Evolutionary conservation across 768 basidiomycete species (phyloP).

Genomic region (Mycena pura): DNA sequence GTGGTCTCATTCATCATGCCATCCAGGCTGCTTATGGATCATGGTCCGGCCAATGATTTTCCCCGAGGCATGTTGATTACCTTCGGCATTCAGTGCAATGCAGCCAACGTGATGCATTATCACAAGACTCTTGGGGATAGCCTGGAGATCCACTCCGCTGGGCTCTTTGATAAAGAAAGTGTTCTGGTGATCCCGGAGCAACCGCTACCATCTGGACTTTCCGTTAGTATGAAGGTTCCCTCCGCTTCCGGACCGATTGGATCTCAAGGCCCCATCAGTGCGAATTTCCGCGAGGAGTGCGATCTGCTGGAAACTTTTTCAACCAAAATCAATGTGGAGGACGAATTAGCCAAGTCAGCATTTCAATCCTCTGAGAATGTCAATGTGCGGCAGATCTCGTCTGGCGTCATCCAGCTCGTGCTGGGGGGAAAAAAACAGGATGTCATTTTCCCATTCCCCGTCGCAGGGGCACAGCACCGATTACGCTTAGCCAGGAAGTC

Average conservation of each 20-base stretch:
- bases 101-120: not conserved
- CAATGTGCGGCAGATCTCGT: conserved; percentile 26
- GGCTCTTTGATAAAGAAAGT: conserved; percentile 2
- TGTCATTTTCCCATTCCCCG: conserved; percentile 4
- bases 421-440: conserved; percentile 32
- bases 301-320: conserved; percentile 28
- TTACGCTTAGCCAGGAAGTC: conserved; percentile 10
- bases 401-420: conserved; percentile 24
- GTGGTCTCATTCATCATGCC: conserved; percentile 27
- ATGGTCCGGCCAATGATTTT: conserved; percentile 5
- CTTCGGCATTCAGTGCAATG: not conserved
- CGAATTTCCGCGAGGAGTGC: conserved; percentile 34
- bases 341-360: conserved; percentile 19
- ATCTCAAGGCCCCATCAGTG: conserved; percentile 13
- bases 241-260: conserved; percentile 26
- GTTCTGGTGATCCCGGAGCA: conserved; percentile 6
- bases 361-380: conserved; percentile 26
- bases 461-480: not conserved
- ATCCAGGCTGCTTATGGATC: conserved; percentile 10
- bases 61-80: conserved; percentile 2
- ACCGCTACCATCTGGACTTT: not conserved
- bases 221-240: not conserved
- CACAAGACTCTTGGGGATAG: not conserved
- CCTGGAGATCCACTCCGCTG: conserved; percentile 6
- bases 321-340: conserved; percentile 24